phyloP scores from a whole-genome alignment of 139 green algal species.

The Asterochloris sp. region DNA sequence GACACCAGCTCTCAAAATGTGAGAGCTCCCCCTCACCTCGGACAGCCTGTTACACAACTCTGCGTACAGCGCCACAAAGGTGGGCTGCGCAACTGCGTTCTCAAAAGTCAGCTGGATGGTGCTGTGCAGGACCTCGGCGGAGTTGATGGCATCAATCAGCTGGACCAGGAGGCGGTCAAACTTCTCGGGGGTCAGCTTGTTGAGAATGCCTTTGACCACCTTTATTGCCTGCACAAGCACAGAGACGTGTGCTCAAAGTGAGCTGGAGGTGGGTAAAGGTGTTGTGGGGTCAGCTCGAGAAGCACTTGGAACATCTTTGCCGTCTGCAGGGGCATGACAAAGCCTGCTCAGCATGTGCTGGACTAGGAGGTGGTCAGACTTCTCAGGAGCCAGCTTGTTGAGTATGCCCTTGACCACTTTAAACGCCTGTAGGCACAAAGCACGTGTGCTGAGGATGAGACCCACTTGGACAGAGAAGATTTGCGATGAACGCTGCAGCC shows the following conservation, averaged over 20 bases:
- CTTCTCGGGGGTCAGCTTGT: slow-evolving; percentile 99
- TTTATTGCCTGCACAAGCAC: slow-evolving; percentile 67
- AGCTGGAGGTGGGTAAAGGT: too few species aligned
- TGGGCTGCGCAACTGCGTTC: slow-evolving; percentile 95
- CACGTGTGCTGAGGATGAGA: too few species aligned
- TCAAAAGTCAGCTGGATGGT: slow-evolving; percentile 96
- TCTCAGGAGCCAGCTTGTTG: slow-evolving; percentile 99
- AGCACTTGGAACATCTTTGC: too few species aligned
- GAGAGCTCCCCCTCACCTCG: slow-evolving; percentile 14
- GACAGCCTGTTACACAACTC: slow-evolving; percentile 49
- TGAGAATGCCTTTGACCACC: slow-evolving; percentile 95
- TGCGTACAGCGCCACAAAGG: slow-evolving; percentile 92
- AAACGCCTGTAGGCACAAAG: slow-evolving; percentile 57
- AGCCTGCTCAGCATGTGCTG: slow-evolving; percentile 56
- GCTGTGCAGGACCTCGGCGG: slow-evolving; percentile 46
- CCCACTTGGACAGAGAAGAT: too few species aligned
- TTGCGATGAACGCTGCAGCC: too few species aligned
- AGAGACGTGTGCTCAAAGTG: too few species aligned
- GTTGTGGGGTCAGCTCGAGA: too few species aligned
- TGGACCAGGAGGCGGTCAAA: slow-evolving; percentile 90
- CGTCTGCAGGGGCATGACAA: too few species aligned
- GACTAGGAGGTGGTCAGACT: slow-evolving; percentile 90
- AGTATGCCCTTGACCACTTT: slow-evolving; percentile 93
- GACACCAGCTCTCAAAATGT: too few species aligned
- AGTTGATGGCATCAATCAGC: slow-evolving; percentile 78